phyloP scores from a whole-genome alignment of 208 protist species.

The Acanthamoeba royreba region DNA sequence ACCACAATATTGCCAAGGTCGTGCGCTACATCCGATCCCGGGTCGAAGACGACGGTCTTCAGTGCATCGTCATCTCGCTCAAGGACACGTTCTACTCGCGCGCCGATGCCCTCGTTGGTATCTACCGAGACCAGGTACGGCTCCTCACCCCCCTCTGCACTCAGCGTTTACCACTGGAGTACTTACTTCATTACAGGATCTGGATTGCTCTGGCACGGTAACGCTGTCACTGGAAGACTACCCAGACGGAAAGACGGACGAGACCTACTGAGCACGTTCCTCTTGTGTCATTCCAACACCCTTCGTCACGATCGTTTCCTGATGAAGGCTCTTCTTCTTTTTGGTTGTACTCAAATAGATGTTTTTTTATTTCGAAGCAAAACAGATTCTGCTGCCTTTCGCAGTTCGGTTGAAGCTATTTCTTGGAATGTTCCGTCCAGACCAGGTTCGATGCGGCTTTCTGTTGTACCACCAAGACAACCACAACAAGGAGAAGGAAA shows the following conservation, averaged over 20 bases:
- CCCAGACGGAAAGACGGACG: not conserved
- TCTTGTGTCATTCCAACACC: no score
- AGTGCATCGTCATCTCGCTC: constrained; percentile 97
- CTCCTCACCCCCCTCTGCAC: not conserved
- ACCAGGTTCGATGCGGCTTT: no score
- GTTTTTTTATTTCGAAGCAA: no score
- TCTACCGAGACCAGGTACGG: constrained; percentile 82
- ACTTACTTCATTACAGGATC: not conserved
- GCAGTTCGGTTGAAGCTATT: no score
- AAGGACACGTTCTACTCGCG: constrained; percentile 96
- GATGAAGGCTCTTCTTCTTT: no score
- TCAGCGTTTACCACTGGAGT: not conserved
- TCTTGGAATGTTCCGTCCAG: no score
- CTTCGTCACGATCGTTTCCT: no score
- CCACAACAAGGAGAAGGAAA: no score
- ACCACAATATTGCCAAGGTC: constrained; percentile 93
- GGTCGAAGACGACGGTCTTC: constrained; percentile 69
- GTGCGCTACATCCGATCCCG: constrained; percentile 88
- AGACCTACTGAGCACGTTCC: not conserved
- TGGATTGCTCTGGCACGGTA: not conserved
- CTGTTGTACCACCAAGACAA: no score
- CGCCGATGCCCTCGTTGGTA: constrained; percentile 92
- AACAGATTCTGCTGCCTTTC: no score
- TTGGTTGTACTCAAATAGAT: no score
- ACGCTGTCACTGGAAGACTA: constrained; percentile 1